Base-by-base conservation (phyloP, 2,329 filamentous ascomycete genomes). In the Penicillium sp. region DNA sequence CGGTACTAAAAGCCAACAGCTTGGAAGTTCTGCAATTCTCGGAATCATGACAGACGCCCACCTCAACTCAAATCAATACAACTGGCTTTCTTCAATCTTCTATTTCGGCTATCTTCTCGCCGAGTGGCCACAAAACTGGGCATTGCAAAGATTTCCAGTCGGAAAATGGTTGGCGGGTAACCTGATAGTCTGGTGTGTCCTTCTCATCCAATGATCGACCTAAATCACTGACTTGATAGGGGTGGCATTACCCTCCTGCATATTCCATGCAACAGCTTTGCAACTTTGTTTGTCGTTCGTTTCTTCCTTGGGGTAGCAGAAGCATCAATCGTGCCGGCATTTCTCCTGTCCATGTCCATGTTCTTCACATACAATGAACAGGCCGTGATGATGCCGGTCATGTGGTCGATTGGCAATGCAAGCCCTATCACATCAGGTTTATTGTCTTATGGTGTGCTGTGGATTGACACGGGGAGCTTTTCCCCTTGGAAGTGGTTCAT, bases 251-350 rank as follows among this genome's bases (percentile, higher is more conserved):
- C 57, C 5, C 50, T 62, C 1, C 67, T 79, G 1, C 61, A 79
- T 32, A 69, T 76, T 0, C 75, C 75, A 0, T 81, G 79, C 59
- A 73, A 73, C 39, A 75, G 67, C 56, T 83, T 78, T 54, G 76
- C 69, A 5, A 76, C 78, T 0, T 72, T 84, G 0, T 68, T 83
- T 38, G 70, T 75, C 0, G 71, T 77, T 21, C 75, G 82, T 0
- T 79, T 83, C 60, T 67, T 83, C 11, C 73, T 83, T 0, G 81
- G 81, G 3, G 72, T 79, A 14, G 77, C 78, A 1, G 81, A 84
- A 64, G 79, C 81, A 2, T 79, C 75, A 9, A 77, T 83, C 41
- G 78, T 77, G 0, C 82, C 82, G 0, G 77, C 75, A 1, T 79
- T 82, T 43, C 58, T 76, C 10, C 67, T 76, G 14, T 71, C 55